phyloP scores from a whole-genome alignment of 2,329 filamentous ascomycete species.

The Fusarium buxicola region DNA sequence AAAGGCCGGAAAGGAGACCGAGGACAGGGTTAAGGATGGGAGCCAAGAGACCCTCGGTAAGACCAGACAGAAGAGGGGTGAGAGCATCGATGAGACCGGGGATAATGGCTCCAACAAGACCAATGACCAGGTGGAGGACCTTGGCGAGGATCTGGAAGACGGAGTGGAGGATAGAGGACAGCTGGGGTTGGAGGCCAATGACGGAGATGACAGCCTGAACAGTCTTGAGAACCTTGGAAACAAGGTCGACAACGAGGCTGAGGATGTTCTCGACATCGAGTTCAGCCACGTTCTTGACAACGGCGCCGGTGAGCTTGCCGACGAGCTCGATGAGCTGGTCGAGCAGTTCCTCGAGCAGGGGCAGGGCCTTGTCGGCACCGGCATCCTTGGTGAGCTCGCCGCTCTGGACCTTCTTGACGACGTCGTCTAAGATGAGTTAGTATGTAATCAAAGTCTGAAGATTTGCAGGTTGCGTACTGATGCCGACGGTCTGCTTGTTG shows the following conservation, averaged over 20 bases:
- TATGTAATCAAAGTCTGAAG: background rate
- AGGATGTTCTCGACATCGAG: conserved; percentile 44
- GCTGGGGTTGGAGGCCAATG: conserved; percentile 41
- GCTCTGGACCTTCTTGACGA: conserved; percentile 37
- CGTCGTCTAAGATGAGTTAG: conserved; percentile 17
- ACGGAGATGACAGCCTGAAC: conserved; percentile 42
- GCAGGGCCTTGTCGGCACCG: conserved; percentile 24
- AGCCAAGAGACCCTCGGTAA: conserved; percentile 42
- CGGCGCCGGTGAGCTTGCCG: conserved; percentile 36
- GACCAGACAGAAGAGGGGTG: conserved; percentile 43
- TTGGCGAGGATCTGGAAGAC: conserved; percentile 45
- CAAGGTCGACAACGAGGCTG: conserved; percentile 35
- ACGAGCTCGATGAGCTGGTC: conserved; percentile 42
- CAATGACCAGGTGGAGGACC: conserved; percentile 41
- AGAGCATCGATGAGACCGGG: conserved; percentile 44
- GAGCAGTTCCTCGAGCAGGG: conserved; percentile 35
- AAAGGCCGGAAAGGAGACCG: conserved; percentile 41
- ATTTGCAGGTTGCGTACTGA: background rate
- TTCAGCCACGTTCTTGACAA: conserved; percentile 35
- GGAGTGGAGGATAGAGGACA: conserved; percentile 44
- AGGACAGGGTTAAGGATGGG: conserved; percentile 44
- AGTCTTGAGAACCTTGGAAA: conserved; percentile 34
- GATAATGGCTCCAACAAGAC: conserved; percentile 39
- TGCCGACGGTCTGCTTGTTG: conserved; percentile 18
- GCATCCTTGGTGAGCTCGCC: conserved; percentile 40